Percentiles rank a stretch among this genome's conserved stretches.
Conservation (phyloP, 2,329 filamentous ascomycete species). For the Exophiala calicioides region DNA sequence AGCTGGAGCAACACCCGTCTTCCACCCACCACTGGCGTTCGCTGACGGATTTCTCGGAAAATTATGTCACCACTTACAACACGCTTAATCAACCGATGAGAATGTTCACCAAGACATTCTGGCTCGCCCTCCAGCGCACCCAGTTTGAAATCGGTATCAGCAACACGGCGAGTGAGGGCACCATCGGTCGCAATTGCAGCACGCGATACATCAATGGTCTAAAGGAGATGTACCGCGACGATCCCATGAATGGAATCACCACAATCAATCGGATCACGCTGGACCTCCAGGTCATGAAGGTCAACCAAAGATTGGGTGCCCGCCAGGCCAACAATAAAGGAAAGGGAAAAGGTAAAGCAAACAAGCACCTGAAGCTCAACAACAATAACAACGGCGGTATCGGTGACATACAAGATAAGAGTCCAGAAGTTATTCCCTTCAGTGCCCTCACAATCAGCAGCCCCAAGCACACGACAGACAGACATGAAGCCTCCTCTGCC, state of each 20-base stretch:
- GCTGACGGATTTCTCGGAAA: slow-evolving; percentile 1
- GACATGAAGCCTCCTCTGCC: neutral
- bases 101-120: slow-evolving; percentile 36
- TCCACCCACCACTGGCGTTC: slow-evolving; percentile 9
- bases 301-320: slow-evolving; percentile 6
- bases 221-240: slow-evolving; percentile 1
- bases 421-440: neutral
- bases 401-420: neutral
- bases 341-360: neutral
- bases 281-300: neutral
- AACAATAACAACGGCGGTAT: too few species aligned
- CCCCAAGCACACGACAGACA: neutral
- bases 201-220: slow-evolving; percentile 4
- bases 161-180: slow-evolving; percentile 9
- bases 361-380: neutral
- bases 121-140: slow-evolving; percentile 28
- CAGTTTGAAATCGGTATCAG: slow-evolving; percentile 7
- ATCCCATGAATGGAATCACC: slow-evolving; percentile 9
- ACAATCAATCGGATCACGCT: neutral
- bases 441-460: neutral
- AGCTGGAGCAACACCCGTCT: slow-evolving; percentile 8
- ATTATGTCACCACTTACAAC: slow-evolving; percentile 12
- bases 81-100: slow-evolving; percentile 16
- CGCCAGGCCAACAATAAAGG: neutral
- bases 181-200: neutral